Conservation (phyloP, 225 moss, liverwort and hornwort species). For the Ulota crispa region DNA sequence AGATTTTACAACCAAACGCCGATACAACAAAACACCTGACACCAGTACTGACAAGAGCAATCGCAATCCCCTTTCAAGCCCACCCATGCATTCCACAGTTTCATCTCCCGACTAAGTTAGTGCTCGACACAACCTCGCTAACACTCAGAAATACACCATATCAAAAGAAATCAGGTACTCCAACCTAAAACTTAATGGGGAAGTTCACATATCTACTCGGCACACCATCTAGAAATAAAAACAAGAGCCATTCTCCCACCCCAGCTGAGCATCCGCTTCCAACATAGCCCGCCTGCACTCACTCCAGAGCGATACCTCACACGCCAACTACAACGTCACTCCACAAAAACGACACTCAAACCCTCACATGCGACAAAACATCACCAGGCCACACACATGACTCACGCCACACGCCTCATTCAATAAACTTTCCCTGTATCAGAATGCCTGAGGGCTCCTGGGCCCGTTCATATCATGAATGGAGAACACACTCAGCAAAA, state of each 20-base stretch:
- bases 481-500: constrained; percentile 45
- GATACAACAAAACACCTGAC: too few species aligned
- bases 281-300: background rate
- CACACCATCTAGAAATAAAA: background rate
- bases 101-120: too few species aligned
- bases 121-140: background rate
- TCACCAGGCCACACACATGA: background rate
- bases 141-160: too few species aligned
- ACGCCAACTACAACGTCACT: background rate
- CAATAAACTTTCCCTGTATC: constrained; percentile 16
- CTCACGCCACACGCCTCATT: background rate
- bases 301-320: background rate
- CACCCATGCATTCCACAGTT: too few species aligned
- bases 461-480: constrained; percentile 38
- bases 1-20: too few species aligned
- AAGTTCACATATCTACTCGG: too few species aligned
- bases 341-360: background rate
- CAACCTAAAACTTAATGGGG: background rate
- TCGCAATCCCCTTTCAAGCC: too few species aligned
- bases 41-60: too few species aligned
- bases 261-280: too few species aligned
- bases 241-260: background rate
- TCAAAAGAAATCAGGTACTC: background rate
- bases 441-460: constrained; percentile 34
- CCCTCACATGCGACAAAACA: background rate